Percentiles rank a stretch among this genome's conserved stretches.
These are phyloP conservation scores for Lodderomyces parapsilosis DNA, from an alignment of 1,139 yeast genomes.

Conservation along the genomic window DNA sequence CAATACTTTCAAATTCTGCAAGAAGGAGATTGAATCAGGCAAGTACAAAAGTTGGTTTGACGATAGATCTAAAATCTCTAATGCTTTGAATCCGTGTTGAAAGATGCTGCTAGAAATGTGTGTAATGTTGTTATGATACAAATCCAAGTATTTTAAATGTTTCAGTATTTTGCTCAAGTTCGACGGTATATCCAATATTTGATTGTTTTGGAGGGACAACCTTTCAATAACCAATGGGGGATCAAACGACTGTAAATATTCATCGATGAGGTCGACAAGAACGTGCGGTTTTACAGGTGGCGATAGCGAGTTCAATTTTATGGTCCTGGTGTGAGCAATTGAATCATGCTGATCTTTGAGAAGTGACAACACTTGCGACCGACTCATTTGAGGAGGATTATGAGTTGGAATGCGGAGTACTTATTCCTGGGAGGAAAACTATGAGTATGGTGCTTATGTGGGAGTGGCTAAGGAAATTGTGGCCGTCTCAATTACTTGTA, in stretches of 20 bases:
- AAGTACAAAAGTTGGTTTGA: constrained; percentile 46
- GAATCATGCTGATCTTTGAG: constrained; percentile 27
- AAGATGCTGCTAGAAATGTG: constrained; percentile 48
- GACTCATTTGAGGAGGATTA: constrained; percentile 1
- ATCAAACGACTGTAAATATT: constrained; percentile 23
- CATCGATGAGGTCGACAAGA: constrained; percentile 26
- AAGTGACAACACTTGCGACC: constrained; percentile 6
- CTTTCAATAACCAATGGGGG: constrained; percentile 48
- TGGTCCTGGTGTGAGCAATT: constrained; percentile 20
- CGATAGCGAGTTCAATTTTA: constrained; percentile 21
- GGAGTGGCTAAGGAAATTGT: too few relatives aligned
- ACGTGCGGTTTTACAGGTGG: constrained; percentile 14
- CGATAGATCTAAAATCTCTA: constrained; percentile 72
- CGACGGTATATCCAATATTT: constrained; percentile 46
- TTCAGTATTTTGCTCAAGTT: constrained; percentile 44
- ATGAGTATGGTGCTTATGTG: too few relatives aligned
- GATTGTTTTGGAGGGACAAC: constrained; percentile 54
- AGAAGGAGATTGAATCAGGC: constrained; percentile 39
- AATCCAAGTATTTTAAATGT: constrained; percentile 59
- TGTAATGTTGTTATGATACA: constrained; percentile 58
- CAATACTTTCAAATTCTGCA: constrained; percentile 53
- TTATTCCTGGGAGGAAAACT: too few relatives aligned
- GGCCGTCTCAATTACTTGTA: too few relatives aligned
- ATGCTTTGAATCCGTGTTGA: constrained; percentile 26
- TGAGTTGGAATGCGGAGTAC: too few relatives aligned